Percentiles rank a stretch among this genome's conserved stretches.
These are phyloP conservation scores for Oxyria digyna DNA, from an alignment of 148 eudicot genomes.

Conservation along the genomic window DNA sequence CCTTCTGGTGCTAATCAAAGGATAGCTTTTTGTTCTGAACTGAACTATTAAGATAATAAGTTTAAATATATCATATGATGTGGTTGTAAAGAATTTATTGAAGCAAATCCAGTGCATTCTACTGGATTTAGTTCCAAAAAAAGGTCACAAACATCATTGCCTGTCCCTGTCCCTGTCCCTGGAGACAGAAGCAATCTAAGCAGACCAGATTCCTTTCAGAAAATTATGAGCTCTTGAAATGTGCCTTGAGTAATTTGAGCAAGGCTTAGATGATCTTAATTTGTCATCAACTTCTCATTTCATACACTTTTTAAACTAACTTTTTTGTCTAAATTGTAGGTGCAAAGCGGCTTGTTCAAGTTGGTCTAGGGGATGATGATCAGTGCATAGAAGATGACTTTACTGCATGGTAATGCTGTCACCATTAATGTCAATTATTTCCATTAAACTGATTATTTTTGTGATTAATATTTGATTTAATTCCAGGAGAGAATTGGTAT, in stretches of 20 bases:
- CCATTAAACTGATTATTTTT: background rate
- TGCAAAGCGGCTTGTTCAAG: constrained; percentile 75
- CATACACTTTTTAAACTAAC: background rate
- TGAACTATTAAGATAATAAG: background rate
- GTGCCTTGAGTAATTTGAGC: background rate
- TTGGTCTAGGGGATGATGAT: constrained; percentile 95
- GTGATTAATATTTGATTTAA: background rate
- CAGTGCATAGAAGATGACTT: constrained; percentile 98
- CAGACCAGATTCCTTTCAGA: background rate
- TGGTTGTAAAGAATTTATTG: background rate
- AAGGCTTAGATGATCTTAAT: background rate
- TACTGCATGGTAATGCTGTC: constrained; percentile 56
- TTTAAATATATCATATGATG: background rate
- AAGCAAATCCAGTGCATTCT: background rate
- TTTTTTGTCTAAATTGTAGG: constrained; percentile 32
- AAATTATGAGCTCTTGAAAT: background rate
- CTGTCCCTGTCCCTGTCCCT: background rate
- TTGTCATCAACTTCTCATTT: background rate
- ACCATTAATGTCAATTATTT: background rate
- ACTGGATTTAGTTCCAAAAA: background rate
- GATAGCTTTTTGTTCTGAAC: background rate
- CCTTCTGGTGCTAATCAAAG: background rate
- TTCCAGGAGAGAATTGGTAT: constrained; percentile 69
- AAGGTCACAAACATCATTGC: background rate
- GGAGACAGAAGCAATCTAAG: background rate